Conservation (phyloP, 1,139 yeast species). For the Diutina rugosa region DNA sequence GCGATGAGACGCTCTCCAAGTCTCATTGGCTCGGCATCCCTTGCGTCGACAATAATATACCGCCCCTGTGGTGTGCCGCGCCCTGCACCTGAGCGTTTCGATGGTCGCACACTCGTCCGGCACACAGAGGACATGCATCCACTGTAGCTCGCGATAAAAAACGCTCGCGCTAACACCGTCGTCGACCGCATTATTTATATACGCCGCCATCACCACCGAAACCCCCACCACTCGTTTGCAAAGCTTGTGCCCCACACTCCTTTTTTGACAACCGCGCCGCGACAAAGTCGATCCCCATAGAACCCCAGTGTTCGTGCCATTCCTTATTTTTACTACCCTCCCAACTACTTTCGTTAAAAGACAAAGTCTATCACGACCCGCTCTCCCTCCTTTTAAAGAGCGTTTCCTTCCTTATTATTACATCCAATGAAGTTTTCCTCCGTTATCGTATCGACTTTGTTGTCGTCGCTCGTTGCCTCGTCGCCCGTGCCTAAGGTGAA, state of each 20-base stretch:
- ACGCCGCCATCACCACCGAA: neutral
- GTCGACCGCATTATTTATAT: neutral
- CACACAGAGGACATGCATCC: neutral
- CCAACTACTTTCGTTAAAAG: neutral
- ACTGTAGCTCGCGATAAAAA: neutral
- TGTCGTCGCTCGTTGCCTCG: constrained; percentile 2
- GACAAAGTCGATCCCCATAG: neutral
- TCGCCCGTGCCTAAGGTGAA: constrained; percentile 13
- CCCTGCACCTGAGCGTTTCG: neutral
- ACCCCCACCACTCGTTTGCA: neutral
- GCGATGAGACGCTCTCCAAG: no score
- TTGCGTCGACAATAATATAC: neutral
- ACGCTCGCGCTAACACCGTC: neutral
- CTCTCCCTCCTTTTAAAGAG: neutral
- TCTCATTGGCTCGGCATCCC: neutral
- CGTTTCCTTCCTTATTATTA: neutral
- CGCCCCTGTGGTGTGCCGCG: neutral
- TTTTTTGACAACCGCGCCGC: neutral
- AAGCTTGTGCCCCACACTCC: constrained; percentile 1
- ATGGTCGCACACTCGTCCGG: neutral
- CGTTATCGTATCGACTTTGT: constrained; percentile 1
- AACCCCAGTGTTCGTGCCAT: constrained; percentile 1
- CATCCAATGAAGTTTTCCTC: neutral
- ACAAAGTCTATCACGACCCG: neutral
- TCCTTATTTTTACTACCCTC: neutral